These are phyloP conservation scores for Penicillium fimorum DNA, from an alignment of 495 filamentous ascomycete genomes.

Conservation along the genomic window DNA sequence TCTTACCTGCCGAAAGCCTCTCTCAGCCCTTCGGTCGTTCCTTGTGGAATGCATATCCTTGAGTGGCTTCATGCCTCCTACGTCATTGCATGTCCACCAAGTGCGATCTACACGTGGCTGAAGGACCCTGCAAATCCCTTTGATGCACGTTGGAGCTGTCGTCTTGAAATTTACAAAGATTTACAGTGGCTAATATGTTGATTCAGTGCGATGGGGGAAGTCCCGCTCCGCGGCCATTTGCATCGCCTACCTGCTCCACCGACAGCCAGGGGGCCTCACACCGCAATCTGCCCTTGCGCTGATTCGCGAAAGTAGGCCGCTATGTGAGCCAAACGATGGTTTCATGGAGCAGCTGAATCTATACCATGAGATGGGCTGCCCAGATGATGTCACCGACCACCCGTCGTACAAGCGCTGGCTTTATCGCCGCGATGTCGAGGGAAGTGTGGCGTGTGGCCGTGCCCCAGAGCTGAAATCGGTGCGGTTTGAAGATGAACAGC, in stretches of 20 bases:
- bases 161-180: constrained; percentile 1
- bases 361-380: constrained; percentile 82
- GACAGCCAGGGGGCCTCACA: constrained; percentile 47
- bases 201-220: constrained; percentile 91
- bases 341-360: constrained; percentile 85
- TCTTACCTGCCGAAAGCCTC: constrained; percentile 1
- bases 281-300: constrained; percentile 59
- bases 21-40: not conserved
- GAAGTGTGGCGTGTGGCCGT: constrained; percentile 65
- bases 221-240: constrained; percentile 84
- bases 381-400: constrained; percentile 63
- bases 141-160: constrained; percentile 11
- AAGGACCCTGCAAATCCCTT: constrained; percentile 7
- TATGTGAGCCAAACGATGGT: constrained; percentile 82
- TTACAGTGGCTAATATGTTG: constrained; percentile 24
- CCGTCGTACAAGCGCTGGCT: constrained; percentile 86
- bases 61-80: constrained; percentile 16
- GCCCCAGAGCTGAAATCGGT: constrained; percentile 72
- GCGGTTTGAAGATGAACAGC: constrained; percentile 79
- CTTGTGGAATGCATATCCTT: not conserved
- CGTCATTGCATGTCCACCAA: constrained; percentile 19
- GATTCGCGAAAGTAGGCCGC: constrained; percentile 62
- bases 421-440: constrained; percentile 73
- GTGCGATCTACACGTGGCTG: constrained; percentile 21
- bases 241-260: constrained; percentile 81